Conservation (phyloP, 805 yeast genomes). For the Schwanniomyces pseudopolymorphus region DNA sequence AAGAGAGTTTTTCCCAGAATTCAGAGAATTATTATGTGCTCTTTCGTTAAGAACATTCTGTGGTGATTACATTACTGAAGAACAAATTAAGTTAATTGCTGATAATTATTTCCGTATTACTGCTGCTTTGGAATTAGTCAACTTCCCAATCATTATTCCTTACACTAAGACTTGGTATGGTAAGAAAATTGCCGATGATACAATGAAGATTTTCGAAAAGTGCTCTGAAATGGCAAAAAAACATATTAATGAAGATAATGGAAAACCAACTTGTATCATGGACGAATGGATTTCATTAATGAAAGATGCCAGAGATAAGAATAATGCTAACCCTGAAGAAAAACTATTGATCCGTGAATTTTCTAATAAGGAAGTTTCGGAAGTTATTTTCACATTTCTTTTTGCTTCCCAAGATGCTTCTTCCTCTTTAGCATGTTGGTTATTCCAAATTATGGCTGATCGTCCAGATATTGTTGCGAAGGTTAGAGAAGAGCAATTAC, state of each 20-base stretch:
- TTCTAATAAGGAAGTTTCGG: constrained; percentile 87
- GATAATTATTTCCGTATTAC: constrained; percentile 92
- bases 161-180: constrained; percentile 99
- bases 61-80: constrained; percentile 91
- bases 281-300: constrained; percentile 92
- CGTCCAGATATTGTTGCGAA: constrained; percentile 87
- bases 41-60: constrained; percentile 90
- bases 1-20: constrained; percentile 80
- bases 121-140: constrained; percentile 94
- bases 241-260: constrained; percentile 69
- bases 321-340: constrained; percentile 50
- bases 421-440: constrained; percentile 96
- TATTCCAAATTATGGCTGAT: constrained; percentile 94
- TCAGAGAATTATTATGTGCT: constrained; percentile 96
- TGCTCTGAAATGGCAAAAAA: constrained; percentile 89
- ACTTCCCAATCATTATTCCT: constrained; percentile 95
- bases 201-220: constrained; percentile 85
- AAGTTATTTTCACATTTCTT: constrained; percentile 92
- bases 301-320: constrained; percentile 64
- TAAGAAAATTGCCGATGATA: constrained; percentile 85
- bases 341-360: constrained; percentile 75
- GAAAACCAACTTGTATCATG: constrained; percentile 83
- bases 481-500: constrained; percentile 88
- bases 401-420: constrained; percentile 99
- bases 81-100: constrained; percentile 82